Evolutionary conservation across 371 early-diverging fungal species (phyloP).

Genomic region (Coemansia sp.): DNA sequence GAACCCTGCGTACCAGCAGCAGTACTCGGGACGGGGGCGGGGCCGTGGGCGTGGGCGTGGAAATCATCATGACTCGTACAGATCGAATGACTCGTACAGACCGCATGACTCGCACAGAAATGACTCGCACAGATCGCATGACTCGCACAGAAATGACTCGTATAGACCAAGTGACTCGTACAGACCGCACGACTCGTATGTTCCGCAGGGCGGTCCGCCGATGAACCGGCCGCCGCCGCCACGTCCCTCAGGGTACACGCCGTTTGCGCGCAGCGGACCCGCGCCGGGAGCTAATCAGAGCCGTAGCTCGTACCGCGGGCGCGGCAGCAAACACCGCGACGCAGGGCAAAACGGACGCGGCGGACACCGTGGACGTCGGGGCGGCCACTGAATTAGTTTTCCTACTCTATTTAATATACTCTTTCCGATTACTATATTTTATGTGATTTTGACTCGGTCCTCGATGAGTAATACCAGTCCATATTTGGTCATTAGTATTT

Average conservation of each 20-base stretch:
- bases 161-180: background rate
- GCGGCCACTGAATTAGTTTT: constrained; percentile 8
- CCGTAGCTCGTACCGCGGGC: background rate
- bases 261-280: constrained; percentile 21
- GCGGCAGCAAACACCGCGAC: background rate
- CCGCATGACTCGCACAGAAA: background rate
- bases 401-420: too few species aligned
- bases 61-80: background rate
- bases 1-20: constrained; percentile 22
- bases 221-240: constrained; percentile 20
- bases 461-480: background rate
- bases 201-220: background rate
- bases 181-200: background rate
- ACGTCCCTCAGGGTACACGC: constrained; percentile 30
- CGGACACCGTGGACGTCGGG: constrained; percentile 23
- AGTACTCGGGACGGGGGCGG: constrained; percentile 18
- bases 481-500: background rate
- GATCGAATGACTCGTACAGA: background rate
- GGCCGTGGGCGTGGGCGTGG: constrained; percentile 8
- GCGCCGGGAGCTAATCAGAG: background rate
- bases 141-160: too few species aligned
- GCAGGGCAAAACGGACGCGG: constrained; percentile 27
- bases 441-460: background rate
- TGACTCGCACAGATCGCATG: background rate
- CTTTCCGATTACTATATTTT: too few species aligned